Conservation (phyloP, 2,329 filamentous ascomycete genomes). For the Aspergillus sp. region DNA sequence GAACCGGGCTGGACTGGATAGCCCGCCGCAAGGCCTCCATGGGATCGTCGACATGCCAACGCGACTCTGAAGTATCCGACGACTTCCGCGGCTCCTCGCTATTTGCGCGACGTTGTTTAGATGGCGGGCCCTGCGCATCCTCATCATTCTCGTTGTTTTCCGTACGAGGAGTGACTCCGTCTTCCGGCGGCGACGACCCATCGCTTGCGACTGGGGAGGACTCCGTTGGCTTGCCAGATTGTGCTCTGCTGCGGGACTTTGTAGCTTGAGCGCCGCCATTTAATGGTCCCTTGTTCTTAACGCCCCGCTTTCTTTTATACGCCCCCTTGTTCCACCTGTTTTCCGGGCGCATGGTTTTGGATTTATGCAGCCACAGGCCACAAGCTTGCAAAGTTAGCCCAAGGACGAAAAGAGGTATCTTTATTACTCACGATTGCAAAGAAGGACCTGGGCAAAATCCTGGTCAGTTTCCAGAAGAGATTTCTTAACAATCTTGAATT, state of each 20-base stretch:
- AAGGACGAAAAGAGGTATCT: conserved; percentile 1
- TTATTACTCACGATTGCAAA: conserved; percentile 74
- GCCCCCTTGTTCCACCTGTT: conserved; percentile 67
- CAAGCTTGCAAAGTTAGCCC: conserved; percentile 49
- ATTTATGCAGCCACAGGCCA: conserved; percentile 89
- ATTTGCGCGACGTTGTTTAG: conserved; percentile 37
- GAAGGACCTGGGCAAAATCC: conserved; percentile 61
- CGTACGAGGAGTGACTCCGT: conserved; percentile 23
- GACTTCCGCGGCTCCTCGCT: conserved; percentile 38
- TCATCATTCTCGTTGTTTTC: conserved; percentile 22
- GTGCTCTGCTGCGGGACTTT: conserved; percentile 22
- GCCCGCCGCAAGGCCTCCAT: conserved; percentile 43
- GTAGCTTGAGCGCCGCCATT: conserved; percentile 21
- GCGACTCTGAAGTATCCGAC: conserved; percentile 21
- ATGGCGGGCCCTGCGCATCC: conserved; percentile 22
- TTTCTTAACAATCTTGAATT: conserved; percentile 69
- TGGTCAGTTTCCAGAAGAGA: conserved; percentile 57
- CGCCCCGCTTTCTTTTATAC: conserved; percentile 33
- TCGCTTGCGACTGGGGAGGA: conserved; percentile 33
- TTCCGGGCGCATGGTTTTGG: conserved; percentile 70
- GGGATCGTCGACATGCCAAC: conserved; percentile 30
- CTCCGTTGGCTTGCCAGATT: conserved; percentile 20
- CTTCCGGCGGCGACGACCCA: conserved; percentile 29
- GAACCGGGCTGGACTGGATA: conserved; percentile 53
- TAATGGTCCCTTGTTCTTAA: conserved; percentile 26